These are phyloP conservation scores for Candida takata DNA, from an alignment of 805 yeast genomes.

Conservation along the genomic window DNA sequence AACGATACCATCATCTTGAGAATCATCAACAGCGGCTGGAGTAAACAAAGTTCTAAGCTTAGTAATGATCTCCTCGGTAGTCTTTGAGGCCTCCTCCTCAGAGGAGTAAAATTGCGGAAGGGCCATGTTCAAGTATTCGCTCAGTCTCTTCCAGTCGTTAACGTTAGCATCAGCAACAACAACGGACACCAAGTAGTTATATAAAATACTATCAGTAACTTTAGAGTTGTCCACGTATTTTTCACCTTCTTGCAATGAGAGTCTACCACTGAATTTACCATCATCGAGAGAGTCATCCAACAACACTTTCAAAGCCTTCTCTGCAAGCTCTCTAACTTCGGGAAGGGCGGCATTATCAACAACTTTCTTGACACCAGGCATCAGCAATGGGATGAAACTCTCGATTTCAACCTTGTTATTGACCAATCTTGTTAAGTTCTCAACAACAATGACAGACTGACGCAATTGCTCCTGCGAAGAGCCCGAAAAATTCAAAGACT, in stretches of 20 bases:
- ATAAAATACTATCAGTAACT: conserved; percentile 32
- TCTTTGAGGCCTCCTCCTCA: conserved; percentile 30
- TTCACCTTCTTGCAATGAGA: conserved; percentile 47
- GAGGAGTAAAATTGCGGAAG: conserved; percentile 29
- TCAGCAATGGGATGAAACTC: conserved; percentile 71
- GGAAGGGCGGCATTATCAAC: conserved; percentile 88
- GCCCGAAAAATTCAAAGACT: conserved; percentile 75
- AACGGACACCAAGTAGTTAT: conserved; percentile 44
- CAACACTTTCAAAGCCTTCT: conserved; percentile 76
- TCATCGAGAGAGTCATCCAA: conserved; percentile 71
- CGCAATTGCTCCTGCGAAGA: conserved; percentile 94
- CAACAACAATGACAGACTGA: conserved; percentile 93
- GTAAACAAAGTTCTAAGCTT: conserved; percentile 49
- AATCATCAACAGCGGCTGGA: conserved; percentile 46
- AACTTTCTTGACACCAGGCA: conserved; percentile 90
- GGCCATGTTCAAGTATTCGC: conserved; percentile 43
- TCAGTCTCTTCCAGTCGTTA: conserved; percentile 61
- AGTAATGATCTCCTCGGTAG: conserved; percentile 38
- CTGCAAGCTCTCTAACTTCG: conserved; percentile 91
- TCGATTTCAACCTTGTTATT: conserved; percentile 91
- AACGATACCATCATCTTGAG: conserved; percentile 75
- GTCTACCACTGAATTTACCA: conserved; percentile 73
- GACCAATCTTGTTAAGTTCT: conserved; percentile 90
- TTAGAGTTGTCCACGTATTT: conserved; percentile 31
- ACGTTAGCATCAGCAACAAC: conserved; percentile 62